Conservation (phyloP, 2,329 filamentous ascomycete genomes). For the Aspergillus chevalieri region DNA sequence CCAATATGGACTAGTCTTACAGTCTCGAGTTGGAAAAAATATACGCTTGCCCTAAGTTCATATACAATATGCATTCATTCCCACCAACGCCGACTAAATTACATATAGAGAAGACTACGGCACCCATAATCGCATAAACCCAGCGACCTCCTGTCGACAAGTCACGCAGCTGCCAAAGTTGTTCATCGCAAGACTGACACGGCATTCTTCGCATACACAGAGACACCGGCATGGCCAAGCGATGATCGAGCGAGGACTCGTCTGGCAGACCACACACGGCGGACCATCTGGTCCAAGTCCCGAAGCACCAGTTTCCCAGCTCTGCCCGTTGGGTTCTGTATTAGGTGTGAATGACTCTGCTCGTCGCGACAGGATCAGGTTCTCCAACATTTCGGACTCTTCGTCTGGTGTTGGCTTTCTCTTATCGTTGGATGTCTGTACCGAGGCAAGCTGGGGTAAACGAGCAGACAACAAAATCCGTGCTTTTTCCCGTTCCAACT, state of each 20-base stretch:
- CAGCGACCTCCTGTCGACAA: constrained; percentile 78
- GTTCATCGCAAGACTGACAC: constrained; percentile 89
- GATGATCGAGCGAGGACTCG: constrained; percentile 76
- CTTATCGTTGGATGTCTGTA: constrained; percentile 11
- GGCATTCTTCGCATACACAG: constrained; percentile 89
- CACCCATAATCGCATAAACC: constrained; percentile 87
- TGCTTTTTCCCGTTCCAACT: constrained; percentile 63
- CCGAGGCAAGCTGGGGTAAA: constrained; percentile 21
- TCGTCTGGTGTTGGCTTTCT: constrained; percentile 43
- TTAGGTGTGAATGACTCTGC: constrained; percentile 19
- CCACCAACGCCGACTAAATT: neutral
- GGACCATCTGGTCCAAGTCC: constrained; percentile 70
- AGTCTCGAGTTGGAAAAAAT: no score
- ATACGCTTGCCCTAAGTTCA: no score
- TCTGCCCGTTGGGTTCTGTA: constrained; percentile 21
- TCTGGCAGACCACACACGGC: constrained; percentile 90
- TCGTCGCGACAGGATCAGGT: constrained; percentile 52
- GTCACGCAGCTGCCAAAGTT: constrained; percentile 97
- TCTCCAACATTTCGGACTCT: constrained; percentile 54
- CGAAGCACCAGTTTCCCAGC: constrained; percentile 65
- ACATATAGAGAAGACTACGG: constrained; percentile 44
- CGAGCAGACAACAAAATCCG: constrained; percentile 56
- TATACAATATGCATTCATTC: no score
- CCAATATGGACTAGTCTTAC: no score
- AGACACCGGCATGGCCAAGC: constrained; percentile 96